Conservation (phyloP, 352 stramenopile genomes). For the Thalassiosira ordinaria region DNA sequence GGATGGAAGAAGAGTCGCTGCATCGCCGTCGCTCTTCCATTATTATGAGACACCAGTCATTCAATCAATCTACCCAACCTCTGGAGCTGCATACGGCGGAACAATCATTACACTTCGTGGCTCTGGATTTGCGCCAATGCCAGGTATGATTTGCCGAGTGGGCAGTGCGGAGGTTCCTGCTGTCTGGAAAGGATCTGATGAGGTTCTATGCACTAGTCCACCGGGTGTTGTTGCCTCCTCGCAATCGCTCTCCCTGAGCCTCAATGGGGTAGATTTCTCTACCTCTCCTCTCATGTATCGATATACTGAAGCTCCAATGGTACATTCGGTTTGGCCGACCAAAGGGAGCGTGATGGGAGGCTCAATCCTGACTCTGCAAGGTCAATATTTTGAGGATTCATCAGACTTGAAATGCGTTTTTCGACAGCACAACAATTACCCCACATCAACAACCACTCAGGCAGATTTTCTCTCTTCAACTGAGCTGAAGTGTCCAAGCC, state of each 20-base stretch:
- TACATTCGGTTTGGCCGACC: slow-evolving; percentile 41
- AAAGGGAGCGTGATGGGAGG: slow-evolving; percentile 36
- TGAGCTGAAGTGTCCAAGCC: slow-evolving; percentile 31
- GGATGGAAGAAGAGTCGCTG: slow-evolving; percentile 14
- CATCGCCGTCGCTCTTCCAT: slow-evolving; percentile 29
- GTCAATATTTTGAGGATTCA: slow-evolving; percentile 47
- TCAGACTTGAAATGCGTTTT: slow-evolving; percentile 37
- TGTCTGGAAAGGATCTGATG: slow-evolving; percentile 22
- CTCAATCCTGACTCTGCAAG: slow-evolving; percentile 28
- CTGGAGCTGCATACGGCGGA: slow-evolving; percentile 39
- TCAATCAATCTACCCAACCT: slow-evolving; percentile 46
- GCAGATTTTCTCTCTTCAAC: slow-evolving; percentile 34
- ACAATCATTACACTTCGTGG: slow-evolving; percentile 48
- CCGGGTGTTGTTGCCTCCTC: slow-evolving; percentile 19
- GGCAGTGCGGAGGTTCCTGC: slow-evolving; percentile 24
- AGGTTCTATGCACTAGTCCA: slow-evolving; percentile 44
- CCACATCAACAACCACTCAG: not conserved
- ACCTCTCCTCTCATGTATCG: slow-evolving; percentile 31
- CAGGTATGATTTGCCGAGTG: slow-evolving; percentile 37
- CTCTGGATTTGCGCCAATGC: slow-evolving; percentile 36
- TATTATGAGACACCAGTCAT: slow-evolving; percentile 45
- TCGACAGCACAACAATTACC: slow-evolving; percentile 14
- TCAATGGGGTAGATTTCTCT: slow-evolving; percentile 50
- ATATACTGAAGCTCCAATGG: slow-evolving; percentile 36
- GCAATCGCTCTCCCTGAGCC: slow-evolving; percentile 28